phyloP scores from a whole-genome alignment of 1,139 yeast species.

The Candida tetrigidarum region DNA sequence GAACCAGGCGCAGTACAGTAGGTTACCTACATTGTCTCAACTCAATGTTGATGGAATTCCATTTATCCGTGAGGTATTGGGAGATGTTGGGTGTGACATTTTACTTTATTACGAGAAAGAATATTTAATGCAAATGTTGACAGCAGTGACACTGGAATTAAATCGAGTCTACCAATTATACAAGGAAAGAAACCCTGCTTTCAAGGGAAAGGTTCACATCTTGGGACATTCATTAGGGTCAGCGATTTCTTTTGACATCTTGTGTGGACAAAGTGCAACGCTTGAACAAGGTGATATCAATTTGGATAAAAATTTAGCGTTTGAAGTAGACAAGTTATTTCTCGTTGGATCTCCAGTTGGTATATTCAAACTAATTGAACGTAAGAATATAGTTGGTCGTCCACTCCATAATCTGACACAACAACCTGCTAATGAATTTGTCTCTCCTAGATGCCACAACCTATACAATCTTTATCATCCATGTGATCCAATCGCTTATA shows the following conservation, averaged over 20 bases:
- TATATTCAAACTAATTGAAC: conserved; percentile 72
- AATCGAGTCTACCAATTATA: conserved; percentile 69
- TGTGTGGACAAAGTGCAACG: conserved; percentile 58
- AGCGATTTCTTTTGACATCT: conserved; percentile 78
- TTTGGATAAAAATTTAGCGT: conserved; percentile 49
- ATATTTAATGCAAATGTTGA: conserved; percentile 66
- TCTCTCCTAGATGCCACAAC: conserved; percentile 58
- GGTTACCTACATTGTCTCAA: conserved; percentile 68
- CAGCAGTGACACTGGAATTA: conserved; percentile 69
- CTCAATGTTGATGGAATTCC: conserved; percentile 80
- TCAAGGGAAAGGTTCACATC: conserved; percentile 78
- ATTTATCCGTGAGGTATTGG: conserved; percentile 75
- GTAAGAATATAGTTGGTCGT: conserved; percentile 54
- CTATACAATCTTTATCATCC: conserved; percentile 84
- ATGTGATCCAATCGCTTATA: conserved; percentile 86
- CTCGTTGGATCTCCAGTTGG: conserved; percentile 92
- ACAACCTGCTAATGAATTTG: conserved; percentile 17
- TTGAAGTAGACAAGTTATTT: conserved; percentile 78
- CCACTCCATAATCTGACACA: conserved; percentile 23
- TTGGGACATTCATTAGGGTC: conserved; percentile 95
- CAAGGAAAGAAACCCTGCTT: conserved; percentile 67
- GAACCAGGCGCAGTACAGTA: conserved; percentile 30
- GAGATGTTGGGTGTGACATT: conserved; percentile 89
- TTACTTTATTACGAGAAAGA: conserved; percentile 82
- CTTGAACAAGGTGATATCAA: conserved; percentile 23